phyloP scores from a whole-genome alignment of 1,284 basidiomycete genomes.

The Leccinum pallidistipes region DNA sequence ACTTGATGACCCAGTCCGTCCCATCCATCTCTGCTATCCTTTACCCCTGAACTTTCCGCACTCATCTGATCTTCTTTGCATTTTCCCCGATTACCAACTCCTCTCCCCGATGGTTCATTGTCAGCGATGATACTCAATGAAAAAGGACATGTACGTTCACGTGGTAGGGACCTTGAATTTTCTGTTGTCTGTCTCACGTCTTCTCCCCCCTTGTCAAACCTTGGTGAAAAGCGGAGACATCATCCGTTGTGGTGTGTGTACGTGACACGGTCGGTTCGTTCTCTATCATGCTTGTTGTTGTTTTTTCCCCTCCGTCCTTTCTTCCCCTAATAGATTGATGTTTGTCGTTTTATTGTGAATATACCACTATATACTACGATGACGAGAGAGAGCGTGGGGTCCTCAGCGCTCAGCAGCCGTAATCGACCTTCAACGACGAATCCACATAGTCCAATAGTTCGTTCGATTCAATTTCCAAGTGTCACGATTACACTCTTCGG shows the following conservation, averaged over 20 bases:
- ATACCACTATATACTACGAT: constrained; percentile 10
- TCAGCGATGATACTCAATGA: constrained; percentile 10
- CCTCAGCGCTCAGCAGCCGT: too few relatives aligned
- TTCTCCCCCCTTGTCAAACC: constrained; percentile 14
- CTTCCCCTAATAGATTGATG: constrained; percentile 11
- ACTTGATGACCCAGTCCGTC: constrained; percentile 32
- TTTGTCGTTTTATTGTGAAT: constrained; percentile 16
- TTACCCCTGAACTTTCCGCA: constrained; percentile 14
- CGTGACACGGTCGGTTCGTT: constrained; percentile 33
- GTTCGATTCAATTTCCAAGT: too few relatives aligned
- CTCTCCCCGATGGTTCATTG: constrained; percentile 8
- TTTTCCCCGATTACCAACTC: constrained; percentile 15
- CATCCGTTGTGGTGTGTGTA: constrained; percentile 12
- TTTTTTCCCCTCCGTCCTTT: not conserved
- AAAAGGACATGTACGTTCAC: constrained; percentile 17
- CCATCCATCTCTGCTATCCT: constrained; percentile 33
- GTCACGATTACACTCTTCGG: too few relatives aligned
- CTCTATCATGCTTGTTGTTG: constrained; percentile 2
- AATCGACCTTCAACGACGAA: too few relatives aligned
- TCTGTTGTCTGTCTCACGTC: constrained; percentile 23
- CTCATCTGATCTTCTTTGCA: constrained; percentile 26
- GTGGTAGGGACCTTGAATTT: constrained; percentile 27
- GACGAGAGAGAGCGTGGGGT: not conserved
- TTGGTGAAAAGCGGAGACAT: constrained; percentile 19
- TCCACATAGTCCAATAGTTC: too few relatives aligned